These are phyloP conservation scores for Phialophora macrospora DNA, from an alignment of 2,329 filamentous ascomycete genomes.

Conservation along the genomic window DNA sequence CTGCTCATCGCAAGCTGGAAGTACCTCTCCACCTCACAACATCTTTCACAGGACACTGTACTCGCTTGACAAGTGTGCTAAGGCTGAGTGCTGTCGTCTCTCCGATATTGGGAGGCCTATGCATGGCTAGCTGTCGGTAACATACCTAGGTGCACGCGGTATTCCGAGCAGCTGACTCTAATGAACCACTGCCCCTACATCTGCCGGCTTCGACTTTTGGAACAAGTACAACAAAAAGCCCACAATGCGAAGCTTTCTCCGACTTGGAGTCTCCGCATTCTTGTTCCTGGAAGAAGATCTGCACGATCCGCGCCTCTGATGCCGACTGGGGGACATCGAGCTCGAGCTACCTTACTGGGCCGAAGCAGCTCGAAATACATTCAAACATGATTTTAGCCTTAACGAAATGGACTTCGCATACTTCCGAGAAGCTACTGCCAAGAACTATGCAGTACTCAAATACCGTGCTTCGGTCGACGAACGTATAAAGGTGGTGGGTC, in stretches of 20 bases:
- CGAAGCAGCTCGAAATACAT: neutral
- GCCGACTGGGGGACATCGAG: neutral
- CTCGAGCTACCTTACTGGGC: neutral
- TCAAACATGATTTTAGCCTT: neutral
- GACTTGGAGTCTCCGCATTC: neutral
- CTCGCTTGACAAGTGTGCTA: neutral
- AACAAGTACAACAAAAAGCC: neutral
- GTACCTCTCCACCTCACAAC: neutral
- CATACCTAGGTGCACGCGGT: neutral
- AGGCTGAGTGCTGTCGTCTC: neutral
- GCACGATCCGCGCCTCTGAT: slow-evolving; percentile 1
- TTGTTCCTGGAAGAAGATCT: slow-evolving; percentile 3
- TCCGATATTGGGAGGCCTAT: neutral
- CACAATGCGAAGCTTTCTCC: neutral
- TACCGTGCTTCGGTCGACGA: slow-evolving; percentile 4
- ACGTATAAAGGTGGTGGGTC: slow-evolving; percentile 1
- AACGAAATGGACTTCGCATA: neutral
- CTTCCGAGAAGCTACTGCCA: slow-evolving; percentile 1
- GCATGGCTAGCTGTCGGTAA: neutral
- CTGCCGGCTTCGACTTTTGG: slow-evolving; percentile 1
- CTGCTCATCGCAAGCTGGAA: neutral
- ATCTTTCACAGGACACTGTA: neutral
- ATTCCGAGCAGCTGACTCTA: neutral
- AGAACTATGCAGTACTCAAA: neutral
- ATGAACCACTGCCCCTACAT: slow-evolving; percentile 3